These are phyloP conservation scores for Kokia cookei DNA, from an alignment of 441 rosid genomes.

Conservation along the genomic window DNA sequence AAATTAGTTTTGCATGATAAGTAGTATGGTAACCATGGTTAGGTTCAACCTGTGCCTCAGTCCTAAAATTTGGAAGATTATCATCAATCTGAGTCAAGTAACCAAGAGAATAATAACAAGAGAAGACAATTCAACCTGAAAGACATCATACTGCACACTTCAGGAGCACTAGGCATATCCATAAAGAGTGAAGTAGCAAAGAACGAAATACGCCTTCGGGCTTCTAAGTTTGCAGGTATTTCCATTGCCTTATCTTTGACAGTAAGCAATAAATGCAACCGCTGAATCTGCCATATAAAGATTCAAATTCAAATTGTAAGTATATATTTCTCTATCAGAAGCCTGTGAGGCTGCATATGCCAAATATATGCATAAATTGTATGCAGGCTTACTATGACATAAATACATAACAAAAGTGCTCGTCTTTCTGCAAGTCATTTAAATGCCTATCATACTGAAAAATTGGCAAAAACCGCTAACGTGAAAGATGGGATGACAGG, in stretches of 20 bases:
- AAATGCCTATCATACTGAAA: not conserved
- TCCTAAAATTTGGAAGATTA: not conserved
- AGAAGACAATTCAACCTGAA: slow-evolving; percentile 63
- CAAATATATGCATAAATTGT: not conserved
- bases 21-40: not conserved
- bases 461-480: not conserved
- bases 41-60: not conserved
- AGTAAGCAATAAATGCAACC: slow-evolving; percentile 71
- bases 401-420: not conserved
- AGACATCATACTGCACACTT: slow-evolving; percentile 85
- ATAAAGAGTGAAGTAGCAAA: slow-evolving; percentile 97
- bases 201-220: slow-evolving; percentile 85
- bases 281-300: slow-evolving; percentile 60
- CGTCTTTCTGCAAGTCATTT: not conserved
- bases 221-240: slow-evolving; percentile 84
- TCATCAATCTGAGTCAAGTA: not conserved
- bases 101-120: slow-evolving; percentile 11
- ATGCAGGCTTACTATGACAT: not conserved
- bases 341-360: not conserved
- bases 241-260: slow-evolving; percentile 89
- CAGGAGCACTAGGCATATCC: slow-evolving; percentile 89
- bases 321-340: not conserved
- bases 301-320: slow-evolving; percentile 15
- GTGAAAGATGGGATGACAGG: not conserved
- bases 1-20: not conserved